Base-by-base conservation (phyloP, 202 grass and related monocot species). In the Panicum hallii region DNA sequence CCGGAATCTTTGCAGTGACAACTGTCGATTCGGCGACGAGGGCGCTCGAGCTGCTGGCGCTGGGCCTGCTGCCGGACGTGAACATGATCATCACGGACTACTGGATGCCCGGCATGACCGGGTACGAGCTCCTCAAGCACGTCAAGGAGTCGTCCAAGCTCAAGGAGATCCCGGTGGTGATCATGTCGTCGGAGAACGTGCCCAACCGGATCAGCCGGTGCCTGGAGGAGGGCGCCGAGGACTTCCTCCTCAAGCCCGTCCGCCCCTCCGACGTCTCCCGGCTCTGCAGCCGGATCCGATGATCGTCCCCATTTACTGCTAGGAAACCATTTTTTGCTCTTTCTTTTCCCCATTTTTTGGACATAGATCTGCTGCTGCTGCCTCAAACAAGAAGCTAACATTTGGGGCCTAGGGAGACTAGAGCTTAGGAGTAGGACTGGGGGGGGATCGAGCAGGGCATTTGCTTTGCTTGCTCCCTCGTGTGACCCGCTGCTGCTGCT, bases 71-170 rank as follows among this genome's bases (percentile, higher is more conserved):
- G 2, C 87, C 90, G 2, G 80, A 92, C 83, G 86, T 97, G 7
- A 92, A 89, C 86, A 97, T 97, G 92, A 97, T 97, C 89, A 89
- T 97, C 50, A 97, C 92, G 16, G 94, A 97, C 86, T 97, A 97
- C 70, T 92, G 88, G 94, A 97, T 97, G 94, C 94, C 94, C 0
- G 94, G 91, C 36, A 97, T 97, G 92, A 97, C 92, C 3, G 94
- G 92, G 1, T 97, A 94, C 78, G 94, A 97, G 79, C 90, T 97
- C 8, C 92, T 97, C 52, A 97, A 97, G 84, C 80, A 63, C 28
- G 86, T 97, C 74, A 97, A 97, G 88, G 91, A 86, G 8, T 94
- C 94, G 34, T 88, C 92, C 0, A 52, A 87, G 78, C 81, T 94
- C 20, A 88, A 71, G 71, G 85, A 89, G 81, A 97, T 97, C 46